Evolutionary conservation across 2,329 filamentous ascomycete species (phyloP).

Genomic region (Colletotrichum lupini): DNA sequence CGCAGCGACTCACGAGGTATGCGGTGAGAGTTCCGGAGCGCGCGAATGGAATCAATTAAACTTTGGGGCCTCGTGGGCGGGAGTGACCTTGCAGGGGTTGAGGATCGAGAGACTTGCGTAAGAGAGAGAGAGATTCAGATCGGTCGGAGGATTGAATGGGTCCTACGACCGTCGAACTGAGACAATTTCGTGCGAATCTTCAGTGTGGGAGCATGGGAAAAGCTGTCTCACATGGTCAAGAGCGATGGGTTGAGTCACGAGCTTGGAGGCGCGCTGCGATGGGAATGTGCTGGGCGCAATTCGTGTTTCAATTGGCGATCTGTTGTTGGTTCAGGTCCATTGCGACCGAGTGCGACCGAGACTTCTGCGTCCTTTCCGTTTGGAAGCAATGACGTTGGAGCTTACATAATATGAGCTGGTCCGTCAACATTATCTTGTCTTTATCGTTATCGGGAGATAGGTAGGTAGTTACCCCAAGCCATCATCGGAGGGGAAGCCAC

Average conservation of each 20-base stretch:
- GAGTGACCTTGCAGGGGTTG: constrained; percentile 28
- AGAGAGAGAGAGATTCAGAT: background rate
- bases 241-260: constrained; percentile 1
- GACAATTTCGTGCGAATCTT: background rate
- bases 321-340: constrained; percentile 21
- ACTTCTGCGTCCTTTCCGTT: background rate
- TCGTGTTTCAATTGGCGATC: constrained; percentile 19
- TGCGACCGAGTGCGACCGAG: background rate
- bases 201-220: background rate
- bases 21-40: background rate
- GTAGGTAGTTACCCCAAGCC: background rate
- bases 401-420: background rate
- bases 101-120: background rate
- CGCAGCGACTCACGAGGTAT: background rate
- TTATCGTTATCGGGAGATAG: background rate
- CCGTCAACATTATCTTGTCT: no score
- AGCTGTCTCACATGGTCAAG: constrained; percentile 1
- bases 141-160: background rate
- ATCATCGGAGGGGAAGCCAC: no score
- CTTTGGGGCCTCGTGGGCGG: constrained; percentile 22
- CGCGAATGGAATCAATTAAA: constrained; percentile 23
- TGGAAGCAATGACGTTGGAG: constrained; percentile 22
- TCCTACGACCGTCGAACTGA: background rate
- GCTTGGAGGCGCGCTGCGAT: constrained; percentile 13
- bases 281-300: constrained; percentile 9